phyloP scores from a whole-genome alignment of 2,329 filamentous ascomycete genomes.

The Pseudogymnoascus sp. region DNA sequence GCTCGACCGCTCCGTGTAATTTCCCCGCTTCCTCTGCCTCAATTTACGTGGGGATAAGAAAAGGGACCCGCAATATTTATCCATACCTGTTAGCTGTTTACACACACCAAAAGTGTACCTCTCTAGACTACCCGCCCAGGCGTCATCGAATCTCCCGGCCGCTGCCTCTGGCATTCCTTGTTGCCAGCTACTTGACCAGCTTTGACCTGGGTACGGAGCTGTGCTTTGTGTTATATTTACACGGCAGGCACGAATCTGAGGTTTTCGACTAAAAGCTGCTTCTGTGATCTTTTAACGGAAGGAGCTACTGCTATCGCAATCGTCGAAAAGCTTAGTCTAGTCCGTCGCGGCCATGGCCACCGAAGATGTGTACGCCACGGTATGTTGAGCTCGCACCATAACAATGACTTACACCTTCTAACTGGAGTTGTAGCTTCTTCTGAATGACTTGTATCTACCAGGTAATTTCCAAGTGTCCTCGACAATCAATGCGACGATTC shows the following conservation, averaged over 20 bases:
- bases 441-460: constrained; percentile 88
- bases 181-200: not conserved
- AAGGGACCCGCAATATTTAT: constrained; percentile 5
- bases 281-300: constrained; percentile 5
- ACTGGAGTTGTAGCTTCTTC: constrained; percentile 58
- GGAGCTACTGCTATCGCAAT: not conserved
- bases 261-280: not conserved
- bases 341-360: constrained; percentile 30
- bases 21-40: not conserved
- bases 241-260: not conserved
- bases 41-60: constrained; percentile 7
- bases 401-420: constrained; percentile 13
- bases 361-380: constrained; percentile 60
- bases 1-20: constrained; percentile 1
- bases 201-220: not conserved
- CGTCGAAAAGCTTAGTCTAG: not conserved
- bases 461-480: constrained; percentile 45
- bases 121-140: not conserved
- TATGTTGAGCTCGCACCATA: constrained; percentile 25
- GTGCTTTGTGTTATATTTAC: constrained; percentile 4
- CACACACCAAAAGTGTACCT: not conserved
- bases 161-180: not conserved
- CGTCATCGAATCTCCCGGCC: not conserved
- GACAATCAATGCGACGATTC: constrained; percentile 16
- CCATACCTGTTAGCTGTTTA: not conserved